Percentiles rank a stretch among this genome's conserved stretches.
Conservation (phyloP, 108 stramenopile species). For the Nitzschia putrida region DNA sequence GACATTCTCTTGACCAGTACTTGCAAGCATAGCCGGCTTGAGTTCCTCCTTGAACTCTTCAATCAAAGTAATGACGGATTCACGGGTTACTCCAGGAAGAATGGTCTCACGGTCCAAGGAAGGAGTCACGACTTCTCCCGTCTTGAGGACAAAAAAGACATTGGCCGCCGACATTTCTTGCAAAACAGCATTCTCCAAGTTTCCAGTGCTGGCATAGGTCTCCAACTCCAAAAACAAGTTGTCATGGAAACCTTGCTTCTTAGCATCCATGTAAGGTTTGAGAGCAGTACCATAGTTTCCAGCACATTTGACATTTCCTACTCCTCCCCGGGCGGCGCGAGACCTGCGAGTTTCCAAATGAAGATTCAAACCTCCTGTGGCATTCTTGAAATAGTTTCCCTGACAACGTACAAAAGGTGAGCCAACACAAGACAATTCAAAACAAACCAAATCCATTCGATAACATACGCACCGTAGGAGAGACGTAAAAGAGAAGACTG, state of each 20-base stretch:
- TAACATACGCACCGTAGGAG: conserved; percentile 54
- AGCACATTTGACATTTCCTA: conserved; percentile 71
- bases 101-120: conserved; percentile 75
- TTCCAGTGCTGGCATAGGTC: conserved; percentile 54
- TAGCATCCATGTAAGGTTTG: conserved; percentile 78
- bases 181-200: conserved; percentile 55
- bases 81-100: conserved; percentile 80
- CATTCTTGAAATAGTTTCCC: conserved; percentile 80
- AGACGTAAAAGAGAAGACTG: conserved; percentile 71
- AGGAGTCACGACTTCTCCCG: conserved; percentile 83
- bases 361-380: conserved; percentile 64
- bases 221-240: conserved; percentile 83
- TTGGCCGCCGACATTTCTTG: conserved; percentile 86
- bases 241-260: conserved; percentile 79
- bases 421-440: neutral
- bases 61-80: conserved; percentile 63
- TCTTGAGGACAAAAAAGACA: conserved; percentile 78
- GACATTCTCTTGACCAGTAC: conserved; percentile 51
- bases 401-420: too few relatives aligned
- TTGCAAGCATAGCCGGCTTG: conserved; percentile 50
- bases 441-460: neutral
- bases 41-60: conserved; percentile 68
- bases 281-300: conserved; percentile 82
- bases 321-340: conserved; percentile 75
- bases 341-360: conserved; percentile 74